phyloP scores from a whole-genome alignment of 805 yeast species.

The Lipomyces orientalis region DNA sequence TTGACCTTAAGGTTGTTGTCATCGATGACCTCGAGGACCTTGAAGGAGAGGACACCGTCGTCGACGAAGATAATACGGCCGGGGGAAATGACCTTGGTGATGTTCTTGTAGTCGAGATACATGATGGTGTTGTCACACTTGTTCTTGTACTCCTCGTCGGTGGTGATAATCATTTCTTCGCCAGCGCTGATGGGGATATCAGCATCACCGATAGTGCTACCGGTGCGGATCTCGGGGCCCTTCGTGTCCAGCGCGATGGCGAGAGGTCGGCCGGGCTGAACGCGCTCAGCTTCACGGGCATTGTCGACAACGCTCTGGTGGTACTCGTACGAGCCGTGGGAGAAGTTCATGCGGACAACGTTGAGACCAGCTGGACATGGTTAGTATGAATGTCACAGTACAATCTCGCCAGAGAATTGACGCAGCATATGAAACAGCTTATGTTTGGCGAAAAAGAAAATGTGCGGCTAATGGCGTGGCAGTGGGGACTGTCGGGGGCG shows the following conservation, averaged over 20 bases:
- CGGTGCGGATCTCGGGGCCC: conserved; percentile 99
- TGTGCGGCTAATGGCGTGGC: neutral
- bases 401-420: neutral
- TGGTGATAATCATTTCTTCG: conserved; percentile 92
- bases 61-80: conserved; percentile 95
- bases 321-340: conserved; percentile 97
- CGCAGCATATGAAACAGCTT: neutral
- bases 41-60: conserved; percentile 96
- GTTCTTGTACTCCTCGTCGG: conserved; percentile 78
- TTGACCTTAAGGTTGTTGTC: conserved; percentile 80
- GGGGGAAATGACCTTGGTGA: conserved; percentile 85
- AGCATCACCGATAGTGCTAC: conserved; percentile 78
- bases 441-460: neutral
- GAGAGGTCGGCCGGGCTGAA: conserved; percentile 93
- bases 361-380: conserved; percentile 78
- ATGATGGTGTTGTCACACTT: conserved; percentile 77
- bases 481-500: neutral
- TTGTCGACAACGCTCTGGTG: conserved; percentile 97
- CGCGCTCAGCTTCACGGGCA: conserved; percentile 89
- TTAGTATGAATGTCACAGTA: neutral
- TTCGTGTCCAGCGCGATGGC: conserved; percentile 99
- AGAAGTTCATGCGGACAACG: conserved; percentile 98
- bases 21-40: conserved; percentile 84
- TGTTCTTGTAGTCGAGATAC: conserved; percentile 94
- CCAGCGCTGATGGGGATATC: conserved; percentile 84